These are phyloP conservation scores for Fusarium acutatum DNA, from an alignment of 2,329 filamentous ascomycete genomes.

Conservation along the genomic window DNA sequence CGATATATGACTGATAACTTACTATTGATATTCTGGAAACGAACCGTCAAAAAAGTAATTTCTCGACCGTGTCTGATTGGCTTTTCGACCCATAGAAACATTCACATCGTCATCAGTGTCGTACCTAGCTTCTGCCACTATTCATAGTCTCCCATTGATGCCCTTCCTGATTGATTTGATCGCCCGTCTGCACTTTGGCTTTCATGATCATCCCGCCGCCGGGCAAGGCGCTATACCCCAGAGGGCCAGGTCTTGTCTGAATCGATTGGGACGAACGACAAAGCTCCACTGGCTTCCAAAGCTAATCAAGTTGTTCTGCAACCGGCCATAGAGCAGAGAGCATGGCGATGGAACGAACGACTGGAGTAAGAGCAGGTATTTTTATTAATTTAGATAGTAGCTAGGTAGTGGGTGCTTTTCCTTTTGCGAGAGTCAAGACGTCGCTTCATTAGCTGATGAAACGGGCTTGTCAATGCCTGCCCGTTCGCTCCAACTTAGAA, in stretches of 20 bases:
- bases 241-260: slow-evolving; percentile 24
- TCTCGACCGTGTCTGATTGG: background rate
- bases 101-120: background rate
- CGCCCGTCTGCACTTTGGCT: background rate
- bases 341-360: background rate
- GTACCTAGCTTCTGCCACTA: background rate
- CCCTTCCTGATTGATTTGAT: slow-evolving; percentile 3
- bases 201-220: slow-evolving; percentile 22
- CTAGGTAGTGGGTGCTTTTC: slow-evolving; percentile 26
- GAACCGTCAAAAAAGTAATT: slow-evolving; percentile 2
- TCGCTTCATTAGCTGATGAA: slow-evolving; percentile 27
- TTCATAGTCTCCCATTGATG: background rate
- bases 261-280: slow-evolving; percentile 19
- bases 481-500: background rate
- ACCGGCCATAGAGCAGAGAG: slow-evolving; percentile 6
- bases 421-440: slow-evolving; percentile 17
- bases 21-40: background rate
- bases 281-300: slow-evolving; percentile 34
- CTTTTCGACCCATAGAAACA: background rate
- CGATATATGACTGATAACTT: background rate
- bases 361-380: background rate
- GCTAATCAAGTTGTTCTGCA: slow-evolving; percentile 37
- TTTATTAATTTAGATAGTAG: slow-evolving; percentile 4
- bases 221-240: slow-evolving; percentile 35
- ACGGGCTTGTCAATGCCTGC: slow-evolving; percentile 31